These are phyloP conservation scores for Alternaria rosae DNA, from an alignment of 2,329 filamentous ascomycete genomes.

Conservation along the genomic window DNA sequence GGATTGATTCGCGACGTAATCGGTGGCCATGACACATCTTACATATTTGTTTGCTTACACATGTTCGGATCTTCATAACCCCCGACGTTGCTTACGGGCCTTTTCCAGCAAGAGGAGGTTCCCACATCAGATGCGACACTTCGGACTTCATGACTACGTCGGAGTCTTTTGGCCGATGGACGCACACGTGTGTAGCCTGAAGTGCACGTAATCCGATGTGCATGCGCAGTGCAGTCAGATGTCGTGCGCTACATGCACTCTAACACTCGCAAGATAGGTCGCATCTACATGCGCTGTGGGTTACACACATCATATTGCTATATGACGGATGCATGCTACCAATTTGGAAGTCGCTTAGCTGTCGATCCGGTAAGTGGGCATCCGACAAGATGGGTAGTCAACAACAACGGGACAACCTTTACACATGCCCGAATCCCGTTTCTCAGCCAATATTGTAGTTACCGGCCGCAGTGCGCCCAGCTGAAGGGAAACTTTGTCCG, in stretches of 20 bases:
- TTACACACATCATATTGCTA: neutral
- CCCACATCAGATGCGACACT: neutral
- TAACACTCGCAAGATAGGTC: neutral
- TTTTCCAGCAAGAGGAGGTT: neutral
- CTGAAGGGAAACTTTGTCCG: neutral
- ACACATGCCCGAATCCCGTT: neutral
- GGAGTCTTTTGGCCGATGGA: neutral
- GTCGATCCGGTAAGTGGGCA: neutral
- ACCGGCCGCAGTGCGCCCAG: neutral
- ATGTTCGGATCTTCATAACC: neutral
- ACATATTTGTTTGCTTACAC: neutral
- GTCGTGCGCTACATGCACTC: neutral
- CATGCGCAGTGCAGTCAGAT: neutral
- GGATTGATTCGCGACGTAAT: neutral
- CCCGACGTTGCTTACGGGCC: neutral
- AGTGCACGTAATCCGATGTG: neutral
- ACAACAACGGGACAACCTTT: neutral
- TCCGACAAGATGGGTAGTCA: neutral
- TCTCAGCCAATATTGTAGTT: slow-evolving; percentile 4
- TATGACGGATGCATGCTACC: neutral
- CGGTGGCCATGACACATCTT: neutral
- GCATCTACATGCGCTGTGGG: neutral
- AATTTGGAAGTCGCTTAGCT: neutral
- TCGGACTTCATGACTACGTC: neutral
- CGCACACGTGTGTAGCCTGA: neutral